These are phyloP conservation scores for Termitomyces sp. DNA, from an alignment of 768 basidiomycete genomes.

Conservation along the genomic window DNA sequence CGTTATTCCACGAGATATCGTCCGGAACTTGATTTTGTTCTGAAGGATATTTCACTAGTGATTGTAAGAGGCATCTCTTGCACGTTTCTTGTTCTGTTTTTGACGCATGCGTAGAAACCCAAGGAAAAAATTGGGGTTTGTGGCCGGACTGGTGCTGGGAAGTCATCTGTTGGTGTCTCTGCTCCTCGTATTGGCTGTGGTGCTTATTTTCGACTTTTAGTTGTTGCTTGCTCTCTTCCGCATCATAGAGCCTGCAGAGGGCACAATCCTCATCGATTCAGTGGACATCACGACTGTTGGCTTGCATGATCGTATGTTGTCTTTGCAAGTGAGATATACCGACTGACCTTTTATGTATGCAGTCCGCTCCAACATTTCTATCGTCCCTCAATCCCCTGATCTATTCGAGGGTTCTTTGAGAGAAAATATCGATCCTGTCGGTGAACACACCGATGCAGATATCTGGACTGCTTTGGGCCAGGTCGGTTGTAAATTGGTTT, in stretches of 20 bases:
- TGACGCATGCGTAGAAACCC: constrained; percentile 46
- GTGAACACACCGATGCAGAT: constrained; percentile 66
- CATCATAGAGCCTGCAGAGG: constrained; percentile 67
- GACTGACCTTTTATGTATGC: neutral
- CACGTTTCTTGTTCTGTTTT: neutral
- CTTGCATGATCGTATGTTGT: constrained; percentile 56
- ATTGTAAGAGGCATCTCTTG: constrained; percentile 45
- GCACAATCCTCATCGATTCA: constrained; percentile 68
- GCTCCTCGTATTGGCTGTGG: neutral
- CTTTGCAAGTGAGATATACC: constrained; percentile 1
- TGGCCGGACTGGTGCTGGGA: constrained; percentile 79
- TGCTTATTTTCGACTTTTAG: constrained; percentile 21
- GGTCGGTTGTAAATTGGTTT: constrained; percentile 18
- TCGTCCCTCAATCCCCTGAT: constrained; percentile 80
- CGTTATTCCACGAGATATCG: constrained; percentile 79
- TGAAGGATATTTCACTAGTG: constrained; percentile 69
- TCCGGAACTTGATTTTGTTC: constrained; percentile 70
- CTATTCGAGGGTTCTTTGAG: constrained; percentile 72
- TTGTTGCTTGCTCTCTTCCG: constrained; percentile 72
- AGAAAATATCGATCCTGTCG: constrained; percentile 88
- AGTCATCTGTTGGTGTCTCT: constrained; percentile 55
- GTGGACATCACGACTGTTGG: constrained; percentile 77
- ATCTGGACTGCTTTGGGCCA: constrained; percentile 88
- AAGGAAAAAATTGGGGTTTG: constrained; percentile 90
- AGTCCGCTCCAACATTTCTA: constrained; percentile 79